A percentile compares a stretch with the other conserved stretches of the same genome.
Conservation (phyloP, 495 filamentous ascomycete species). For the Aspergillus egyptiacus region DNA sequence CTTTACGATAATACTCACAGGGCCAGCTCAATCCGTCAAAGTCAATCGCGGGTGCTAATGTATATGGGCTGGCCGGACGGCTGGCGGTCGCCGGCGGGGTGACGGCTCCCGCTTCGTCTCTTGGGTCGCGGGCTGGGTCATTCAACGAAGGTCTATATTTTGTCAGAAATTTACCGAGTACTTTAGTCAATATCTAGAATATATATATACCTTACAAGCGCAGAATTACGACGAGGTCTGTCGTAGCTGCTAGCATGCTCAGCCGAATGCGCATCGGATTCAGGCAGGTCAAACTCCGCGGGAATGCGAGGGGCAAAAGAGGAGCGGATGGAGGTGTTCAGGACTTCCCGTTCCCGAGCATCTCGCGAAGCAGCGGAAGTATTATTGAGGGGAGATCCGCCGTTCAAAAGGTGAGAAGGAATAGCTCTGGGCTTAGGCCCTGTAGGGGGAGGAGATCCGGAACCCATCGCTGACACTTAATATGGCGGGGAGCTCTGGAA, state of each 20-base stretch:
- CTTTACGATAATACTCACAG: conserved; percentile 41
- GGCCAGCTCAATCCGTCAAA: conserved; percentile 70
- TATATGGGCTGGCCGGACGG: conserved; percentile 55
- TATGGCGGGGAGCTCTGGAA: conserved; percentile 4
- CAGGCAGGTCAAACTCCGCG: conserved; percentile 32
- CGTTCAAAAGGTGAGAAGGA: conserved; percentile 45
- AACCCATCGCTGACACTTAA: conserved; percentile 27
- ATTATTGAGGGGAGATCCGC: conserved; percentile 40
- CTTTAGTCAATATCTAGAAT: neutral
- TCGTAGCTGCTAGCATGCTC: conserved; percentile 17
- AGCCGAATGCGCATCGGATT: conserved; percentile 16
- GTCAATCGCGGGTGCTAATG: conserved; percentile 58
- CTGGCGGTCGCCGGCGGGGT: conserved; percentile 45
- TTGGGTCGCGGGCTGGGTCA: conserved; percentile 65
- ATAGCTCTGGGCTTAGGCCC: conserved; percentile 40
- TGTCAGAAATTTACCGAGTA: conserved; percentile 16
- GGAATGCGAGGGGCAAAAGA: conserved; percentile 43
- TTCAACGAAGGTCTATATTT: conserved; percentile 39
- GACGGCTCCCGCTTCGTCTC: conserved; percentile 56
- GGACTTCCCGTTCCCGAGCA: conserved; percentile 44
- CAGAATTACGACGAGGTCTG: conserved; percentile 16
- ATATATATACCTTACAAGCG: conserved; percentile 27
- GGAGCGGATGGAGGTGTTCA: conserved; percentile 48
- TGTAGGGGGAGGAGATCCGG: conserved; percentile 33
- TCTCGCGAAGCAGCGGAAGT: conserved; percentile 30